phyloP scores from a whole-genome alignment of 1,139 yeast species.

The Candida neerlandica region DNA sequence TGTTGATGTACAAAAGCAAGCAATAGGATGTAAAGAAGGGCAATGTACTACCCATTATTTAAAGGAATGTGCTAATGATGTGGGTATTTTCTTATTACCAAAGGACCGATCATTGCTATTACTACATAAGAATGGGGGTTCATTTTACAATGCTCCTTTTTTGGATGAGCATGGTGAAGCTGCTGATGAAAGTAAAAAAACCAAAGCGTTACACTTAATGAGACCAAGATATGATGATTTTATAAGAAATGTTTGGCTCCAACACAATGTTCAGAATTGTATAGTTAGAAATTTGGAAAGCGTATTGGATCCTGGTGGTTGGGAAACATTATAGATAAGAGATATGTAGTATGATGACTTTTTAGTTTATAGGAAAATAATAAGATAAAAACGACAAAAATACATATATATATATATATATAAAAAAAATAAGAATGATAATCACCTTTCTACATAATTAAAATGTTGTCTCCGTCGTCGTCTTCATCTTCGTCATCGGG shows the following conservation, averaged over 20 bases:
- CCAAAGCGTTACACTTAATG: conserved; percentile 72
- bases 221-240: conserved; percentile 67
- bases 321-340: conserved; percentile 74
- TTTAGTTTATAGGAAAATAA: background rate
- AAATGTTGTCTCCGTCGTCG: conserved; percentile 13
- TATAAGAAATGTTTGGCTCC: conserved; percentile 70
- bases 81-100: conserved; percentile 81
- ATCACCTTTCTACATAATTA: background rate
- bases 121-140: conserved; percentile 72
- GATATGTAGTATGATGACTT: background rate
- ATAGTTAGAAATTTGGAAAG: conserved; percentile 82
- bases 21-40: conserved; percentile 56
- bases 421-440: background rate
- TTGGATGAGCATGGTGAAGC: conserved; percentile 86
- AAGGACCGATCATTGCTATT: conserved; percentile 71
- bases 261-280: conserved; percentile 74
- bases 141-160: conserved; percentile 84
- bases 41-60: conserved; percentile 68
- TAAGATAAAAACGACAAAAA: conserved; percentile 12
- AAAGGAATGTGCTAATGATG: conserved; percentile 66
- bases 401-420: background rate
- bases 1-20: conserved; percentile 63
- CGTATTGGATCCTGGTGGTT: conserved; percentile 85
- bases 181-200: conserved; percentile 72
- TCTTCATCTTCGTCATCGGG: conserved; percentile 19